Evolutionary conservation across 805 yeast species (phyloP), one percentile per base, ranked within the genome.

Genomic region (Ogataea naganishii): DNA sequence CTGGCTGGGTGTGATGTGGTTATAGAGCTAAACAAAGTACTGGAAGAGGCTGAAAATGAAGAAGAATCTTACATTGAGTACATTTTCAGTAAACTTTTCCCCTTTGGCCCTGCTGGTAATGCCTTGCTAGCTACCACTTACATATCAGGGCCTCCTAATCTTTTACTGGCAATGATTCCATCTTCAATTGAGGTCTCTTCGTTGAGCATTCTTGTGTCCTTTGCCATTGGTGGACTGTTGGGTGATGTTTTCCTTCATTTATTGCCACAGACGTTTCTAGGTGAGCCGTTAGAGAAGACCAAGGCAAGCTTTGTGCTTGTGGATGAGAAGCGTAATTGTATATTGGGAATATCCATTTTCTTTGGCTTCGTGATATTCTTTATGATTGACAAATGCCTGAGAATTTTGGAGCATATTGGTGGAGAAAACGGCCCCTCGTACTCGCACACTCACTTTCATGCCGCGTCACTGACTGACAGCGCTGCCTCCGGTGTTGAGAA

Each of bases 161-260:
- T 75, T 23, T 50, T 75, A 12, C 52, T 78, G 14, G 69, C 70
- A 0, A 48, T 70, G 39, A 64, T 76, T 20, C 84, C 85, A 5
- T 64, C 76, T 1, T 51, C 64, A 18, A 72, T 76, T 27, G 56
- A 66, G 27, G 72, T 76, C 1, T 51, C 68, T 3, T 55, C 63
- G 19, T 53, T 78, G 21, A 60, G 73, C 7, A 47, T 69, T 16
- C 51, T 80, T 32, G 82, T 80, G 1, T 62, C 83, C 26, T 80
- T 81, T 56, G 88, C 89, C 10, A 67, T 75, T 27, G 92, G 92
- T 26, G 82, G 88, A 1, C 56, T 81, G 22, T 53, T 81, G 20
- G 89, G 89, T 26, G 89, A 80, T 47, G 74, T 80, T 2, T 77
- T 81, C 38, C 49, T 80, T 25, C 92, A 81, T 50, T 46, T 81